These are phyloP conservation scores for Protoeuglena noctilucae DNA, from an alignment of 139 green algal genomes.

Conservation along the genomic window DNA sequence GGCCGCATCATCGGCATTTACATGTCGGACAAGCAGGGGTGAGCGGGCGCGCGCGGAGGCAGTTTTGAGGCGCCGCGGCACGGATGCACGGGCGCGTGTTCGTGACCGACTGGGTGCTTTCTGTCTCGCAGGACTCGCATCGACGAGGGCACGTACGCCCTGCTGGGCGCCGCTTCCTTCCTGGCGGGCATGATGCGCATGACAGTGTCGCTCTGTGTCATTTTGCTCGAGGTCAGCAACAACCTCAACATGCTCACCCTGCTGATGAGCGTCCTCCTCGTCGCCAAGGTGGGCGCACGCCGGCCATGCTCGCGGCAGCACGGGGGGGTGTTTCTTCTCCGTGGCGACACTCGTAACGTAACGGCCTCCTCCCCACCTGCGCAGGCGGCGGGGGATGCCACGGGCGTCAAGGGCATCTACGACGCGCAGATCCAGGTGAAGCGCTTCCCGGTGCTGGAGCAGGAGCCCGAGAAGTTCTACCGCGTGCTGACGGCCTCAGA, in stretches of 20 bases:
- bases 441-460: slow-evolving; percentile 29
- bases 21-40: not conserved
- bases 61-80: too few relatives aligned
- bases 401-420: slow-evolving; percentile 42
- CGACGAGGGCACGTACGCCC: slow-evolving; percentile 46
- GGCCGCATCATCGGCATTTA: slow-evolving; percentile 42
- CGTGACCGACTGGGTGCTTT: too few relatives aligned
- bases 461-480: slow-evolving; percentile 22
- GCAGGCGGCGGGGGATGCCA: slow-evolving; percentile 42
- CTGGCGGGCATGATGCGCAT: slow-evolving; percentile 58
- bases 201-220: slow-evolving; percentile 53
- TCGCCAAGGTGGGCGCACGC: slow-evolving; percentile 38
- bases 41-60: too few relatives aligned
- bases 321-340: not conserved
- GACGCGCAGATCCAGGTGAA: slow-evolving; percentile 44
- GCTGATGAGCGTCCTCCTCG: slow-evolving; percentile 74
- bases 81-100: too few relatives aligned
- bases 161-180: slow-evolving; percentile 53
- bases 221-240: slow-evolving; percentile 72
- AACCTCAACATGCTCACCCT: slow-evolving; percentile 65
- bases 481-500: slow-evolving; percentile 40
- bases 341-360: not conserved
- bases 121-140: slow-evolving; percentile 12
- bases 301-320: not conserved
- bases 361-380: not conserved